These are phyloP conservation scores for Mycena epipterygia DNA, from an alignment of 768 basidiomycete species.

Conservation along the genomic window DNA sequence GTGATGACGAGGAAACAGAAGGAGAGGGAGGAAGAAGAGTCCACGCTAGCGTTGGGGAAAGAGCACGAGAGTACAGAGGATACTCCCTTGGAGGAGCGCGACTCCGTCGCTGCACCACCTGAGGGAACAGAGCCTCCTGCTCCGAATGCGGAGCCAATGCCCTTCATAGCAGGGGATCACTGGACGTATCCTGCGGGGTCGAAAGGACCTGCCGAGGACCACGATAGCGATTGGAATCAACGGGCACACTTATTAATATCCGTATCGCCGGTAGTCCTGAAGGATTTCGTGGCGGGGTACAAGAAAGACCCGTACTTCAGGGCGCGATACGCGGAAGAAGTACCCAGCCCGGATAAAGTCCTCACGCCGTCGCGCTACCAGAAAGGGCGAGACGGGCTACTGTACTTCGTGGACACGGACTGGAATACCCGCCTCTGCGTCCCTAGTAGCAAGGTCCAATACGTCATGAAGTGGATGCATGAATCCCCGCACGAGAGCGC, in stretches of 20 bases:
- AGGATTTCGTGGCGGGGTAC: neutral
- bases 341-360: neutral
- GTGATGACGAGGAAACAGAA: too few species aligned
- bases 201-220: neutral
- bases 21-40: too few species aligned
- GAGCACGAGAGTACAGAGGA: too few species aligned
- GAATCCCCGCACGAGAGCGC: too few species aligned
- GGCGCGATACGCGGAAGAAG: neutral
- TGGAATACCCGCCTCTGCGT: neutral
- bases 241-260: neutral
- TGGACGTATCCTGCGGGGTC: neutral
- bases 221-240: neutral
- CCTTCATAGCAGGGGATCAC: neutral
- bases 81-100: too few species aligned
- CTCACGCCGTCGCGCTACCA: neutral
- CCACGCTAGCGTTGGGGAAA: too few species aligned
- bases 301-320: neutral
- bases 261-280: neutral
- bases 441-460: neutral
- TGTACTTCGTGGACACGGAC: too few species aligned
- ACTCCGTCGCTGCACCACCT: too few species aligned
- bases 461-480: neutral
- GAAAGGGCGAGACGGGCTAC: neutral
- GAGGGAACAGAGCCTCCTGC: neutral
- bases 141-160: neutral